Percentiles rank a stretch among this genome's conserved stretches.
Evolutionary conservation across 331 rosid species (phyloP).

Genomic region (Phaseolus coccineus): DNA sequence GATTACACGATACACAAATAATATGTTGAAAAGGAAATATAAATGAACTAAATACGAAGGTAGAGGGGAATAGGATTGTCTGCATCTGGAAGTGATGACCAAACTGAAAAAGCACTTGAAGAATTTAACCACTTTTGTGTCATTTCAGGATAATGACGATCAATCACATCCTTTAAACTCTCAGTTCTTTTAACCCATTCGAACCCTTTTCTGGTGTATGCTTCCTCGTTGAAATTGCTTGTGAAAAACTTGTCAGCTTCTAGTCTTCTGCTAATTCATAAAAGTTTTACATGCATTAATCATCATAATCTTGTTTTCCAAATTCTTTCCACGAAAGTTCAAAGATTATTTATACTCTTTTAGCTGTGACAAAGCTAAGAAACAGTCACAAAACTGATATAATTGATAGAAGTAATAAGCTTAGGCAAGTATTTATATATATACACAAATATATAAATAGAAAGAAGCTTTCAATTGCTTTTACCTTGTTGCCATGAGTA

Average conservation of each 20-base stretch:
- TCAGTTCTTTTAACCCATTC: slow-evolving; percentile 61
- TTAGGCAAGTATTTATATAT: too few relatives aligned
- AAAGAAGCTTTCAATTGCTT: too few relatives aligned
- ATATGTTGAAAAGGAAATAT: too few relatives aligned
- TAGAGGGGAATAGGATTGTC: slow-evolving; percentile 52
- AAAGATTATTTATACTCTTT: too few relatives aligned
- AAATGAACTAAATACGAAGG: slow-evolving; percentile 10
- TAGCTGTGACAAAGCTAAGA: too few relatives aligned
- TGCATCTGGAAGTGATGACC: slow-evolving; percentile 50
- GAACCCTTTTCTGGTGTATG: slow-evolving; percentile 51
- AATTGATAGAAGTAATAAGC: too few relatives aligned
- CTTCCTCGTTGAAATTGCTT: slow-evolving; percentile 50
- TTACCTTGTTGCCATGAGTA: slow-evolving; percentile 62
- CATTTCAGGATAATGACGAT: slow-evolving; percentile 60
- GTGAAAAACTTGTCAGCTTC: slow-evolving; percentile 64
- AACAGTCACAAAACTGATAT: too few relatives aligned
- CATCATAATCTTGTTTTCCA: too few relatives aligned
- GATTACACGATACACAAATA: too few relatives aligned
- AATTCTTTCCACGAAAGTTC: too few relatives aligned
- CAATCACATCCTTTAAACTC: slow-evolving; percentile 54
- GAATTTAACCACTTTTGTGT: slow-evolving; percentile 55
- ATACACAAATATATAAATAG: too few relatives aligned
- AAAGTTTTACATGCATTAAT: neutral
- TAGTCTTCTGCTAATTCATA: slow-evolving; percentile 48
- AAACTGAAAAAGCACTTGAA: slow-evolving; percentile 60